Base-by-base conservation (phyloP, 2,329 filamentous ascomycete genomes). In the Cyphellophora attinorum region DNA sequence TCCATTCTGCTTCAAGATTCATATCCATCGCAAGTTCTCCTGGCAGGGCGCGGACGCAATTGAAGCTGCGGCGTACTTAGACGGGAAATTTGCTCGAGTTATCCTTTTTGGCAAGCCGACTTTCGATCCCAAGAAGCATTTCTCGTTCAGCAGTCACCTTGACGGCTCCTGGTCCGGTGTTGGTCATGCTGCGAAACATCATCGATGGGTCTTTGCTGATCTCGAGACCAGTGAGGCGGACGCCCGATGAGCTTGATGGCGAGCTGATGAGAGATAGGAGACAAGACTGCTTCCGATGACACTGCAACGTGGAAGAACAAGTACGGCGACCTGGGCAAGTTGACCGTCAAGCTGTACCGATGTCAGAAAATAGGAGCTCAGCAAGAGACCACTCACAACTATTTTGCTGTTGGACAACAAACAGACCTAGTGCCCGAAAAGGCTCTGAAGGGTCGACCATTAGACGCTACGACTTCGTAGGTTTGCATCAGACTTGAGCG, bases 381-480 rank as follows among this genome's bases (percentile, higher is more conserved):
- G 6, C 11, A 23, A 35, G 3, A 29, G 32, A 13, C 34, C n/a
- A 27, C 6, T 5, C 19, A 19, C 3, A 10, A 14, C 5, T 11
- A 12, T n/a, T 33, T 34, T 27, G 23, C 29, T 5, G 19, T 31
- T 2, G 5, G n/a, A 3, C 12, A 27, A 4, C 37, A 40, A 4
- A 48, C 38, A 2, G 38, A 41, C 11, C 34, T 30, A 5, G 27
- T 50, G n/a, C 42, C 46, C 3, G 47, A 51, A 28, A 50, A 52
- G 27, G 34, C 43, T 3, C 29, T 53, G 17, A 49, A 52, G 29
- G 45, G 45, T 2, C 30, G 31, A 34, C 41, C 44, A 3, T 13
- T 52, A n/a, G 45, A 49, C n/a, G 49, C 51, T 30, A 21, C 35
- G 25, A 44, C 37, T 18, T 35, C 29, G 48, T 51, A 35, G 29